Percentiles rank a stretch among this genome's conserved stretches.
These are phyloP conservation scores for Fusarium sp. DNA, from an alignment of 2,329 filamentous ascomycete species.

Conservation along the genomic window DNA sequence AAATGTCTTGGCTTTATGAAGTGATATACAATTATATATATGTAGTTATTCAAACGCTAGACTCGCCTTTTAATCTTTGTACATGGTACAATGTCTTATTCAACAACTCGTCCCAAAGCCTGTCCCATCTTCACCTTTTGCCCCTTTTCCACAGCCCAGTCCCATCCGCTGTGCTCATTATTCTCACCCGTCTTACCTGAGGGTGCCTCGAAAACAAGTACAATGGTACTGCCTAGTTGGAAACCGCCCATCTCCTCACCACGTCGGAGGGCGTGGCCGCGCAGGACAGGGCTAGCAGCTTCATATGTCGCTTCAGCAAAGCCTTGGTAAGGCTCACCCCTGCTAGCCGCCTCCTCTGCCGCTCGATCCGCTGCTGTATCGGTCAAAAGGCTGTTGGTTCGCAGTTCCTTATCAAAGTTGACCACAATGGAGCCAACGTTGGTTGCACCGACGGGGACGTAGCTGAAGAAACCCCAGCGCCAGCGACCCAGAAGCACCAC, in stretches of 20 bases:
- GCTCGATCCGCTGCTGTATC: slow-evolving; percentile 92
- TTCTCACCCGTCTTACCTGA: slow-evolving; percentile 68
- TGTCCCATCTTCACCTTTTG: slow-evolving; percentile 92
- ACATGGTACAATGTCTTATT: slow-evolving; percentile 51
- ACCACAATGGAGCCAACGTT: slow-evolving; percentile 97
- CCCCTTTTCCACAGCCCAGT: slow-evolving; percentile 89
- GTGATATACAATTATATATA: slow-evolving; percentile 34
- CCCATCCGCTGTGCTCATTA: slow-evolving; percentile 78
- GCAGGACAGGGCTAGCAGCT: slow-evolving; percentile 81
- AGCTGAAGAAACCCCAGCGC: slow-evolving; percentile 98
- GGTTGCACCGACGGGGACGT: slow-evolving; percentile 94
- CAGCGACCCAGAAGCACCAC: slow-evolving; percentile 94
- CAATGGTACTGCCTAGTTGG: slow-evolving; percentile 93
- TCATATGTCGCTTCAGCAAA: slow-evolving; percentile 94
- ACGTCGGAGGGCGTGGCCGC: slow-evolving; percentile 85
- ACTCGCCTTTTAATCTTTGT: slow-evolving; percentile 26
- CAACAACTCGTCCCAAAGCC: slow-evolving; percentile 82
- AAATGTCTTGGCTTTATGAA: not conserved
- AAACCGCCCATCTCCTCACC: slow-evolving; percentile 99
- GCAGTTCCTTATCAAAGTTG: slow-evolving; percentile 95
- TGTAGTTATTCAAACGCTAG: slow-evolving; percentile 29
- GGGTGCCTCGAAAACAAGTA: slow-evolving; percentile 96
- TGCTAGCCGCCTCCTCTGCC: slow-evolving; percentile 81
- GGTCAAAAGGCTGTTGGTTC: slow-evolving; percentile 91
- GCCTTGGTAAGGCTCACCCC: slow-evolving; percentile 88